Base-by-base conservation (phyloP, 129 eudicot species). In the Calendula officinalis region DNA sequence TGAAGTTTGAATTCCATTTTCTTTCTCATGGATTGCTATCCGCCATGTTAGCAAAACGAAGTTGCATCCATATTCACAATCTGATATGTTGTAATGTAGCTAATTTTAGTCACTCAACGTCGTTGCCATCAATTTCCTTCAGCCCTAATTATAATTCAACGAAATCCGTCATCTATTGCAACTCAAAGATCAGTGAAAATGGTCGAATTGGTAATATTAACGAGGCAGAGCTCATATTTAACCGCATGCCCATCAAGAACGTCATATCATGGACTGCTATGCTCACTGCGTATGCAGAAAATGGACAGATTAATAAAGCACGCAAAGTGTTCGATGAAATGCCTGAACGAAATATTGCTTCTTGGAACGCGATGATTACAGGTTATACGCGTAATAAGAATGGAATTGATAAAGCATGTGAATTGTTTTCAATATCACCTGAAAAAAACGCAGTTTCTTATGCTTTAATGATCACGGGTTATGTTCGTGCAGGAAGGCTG, bases 281-380 rank as follows among this genome's bases (percentile, higher is more conserved):
- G 95, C 85, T 90, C 61, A 68, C 92, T 0, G 89, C 84, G 0
- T 86, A 83, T 16, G 84, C 87, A 0, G 55, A 63, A 45, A 90
- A 84, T 11, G 87, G 92, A 0, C 76, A 73, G 52, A 60, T 90
- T 8, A 7, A 44, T 45, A 76, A 73, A 6, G 95, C 95, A 9
- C 87, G 97, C 8, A 60, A 80, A 15, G 11, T 90, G 95, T 90
- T 86, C 56, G 89, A 90, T 45, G 83, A 84, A 77, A 90, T 90
- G 92, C 95, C 97, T 30, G 75, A 82, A 49, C 75, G 89, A 66
- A 90, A 66, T 43, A 72, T 90, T 27, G 89, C 80, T 6, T 81
- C 97, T 9, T 90, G 97, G 97, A 90, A 90, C n/a, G 95, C 95
- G 0, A 86, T 90, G 84, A 81, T 90, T 10, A 69, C 83, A 5